These are phyloP conservation scores for Phytophthora pisi DNA, from an alignment of 352 stramenopile species.

Conservation along the genomic window DNA sequence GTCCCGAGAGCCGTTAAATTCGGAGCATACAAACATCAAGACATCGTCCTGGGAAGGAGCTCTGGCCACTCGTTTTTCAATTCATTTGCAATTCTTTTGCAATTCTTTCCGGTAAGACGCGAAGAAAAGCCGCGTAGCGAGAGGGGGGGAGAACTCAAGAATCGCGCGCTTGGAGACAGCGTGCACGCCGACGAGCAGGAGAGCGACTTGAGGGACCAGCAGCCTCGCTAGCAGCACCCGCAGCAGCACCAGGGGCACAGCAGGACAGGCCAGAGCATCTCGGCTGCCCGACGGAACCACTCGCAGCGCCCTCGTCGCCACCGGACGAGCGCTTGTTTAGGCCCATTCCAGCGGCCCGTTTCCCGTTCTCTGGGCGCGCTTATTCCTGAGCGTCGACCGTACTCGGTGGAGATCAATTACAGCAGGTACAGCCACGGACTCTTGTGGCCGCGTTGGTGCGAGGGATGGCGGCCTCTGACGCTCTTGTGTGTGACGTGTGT, in stretches of 20 bases:
- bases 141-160: constrained; percentile 37
- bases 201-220: constrained; percentile 25
- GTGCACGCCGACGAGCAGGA: constrained; percentile 20
- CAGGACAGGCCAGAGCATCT: constrained; percentile 23
- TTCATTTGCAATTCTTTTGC: constrained; percentile 51
- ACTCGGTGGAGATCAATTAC: constrained; percentile 33
- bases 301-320: constrained; percentile 28
- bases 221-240: constrained; percentile 13
- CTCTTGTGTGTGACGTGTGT: constrained; percentile 11
- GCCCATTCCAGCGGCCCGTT: constrained; percentile 8
- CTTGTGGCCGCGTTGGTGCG: not conserved
- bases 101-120: constrained; percentile 39
- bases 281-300: constrained; percentile 9
- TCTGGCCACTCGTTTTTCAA: constrained; percentile 49
- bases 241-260: constrained; percentile 15
- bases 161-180: constrained; percentile 35
- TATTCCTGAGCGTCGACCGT: constrained; percentile 2
- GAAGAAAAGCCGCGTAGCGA: constrained; percentile 37
- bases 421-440: constrained; percentile 20
- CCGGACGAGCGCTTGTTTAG: constrained; percentile 22
- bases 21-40: constrained; percentile 33
- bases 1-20: constrained; percentile 25
- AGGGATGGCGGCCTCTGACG: constrained; percentile 3
- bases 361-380: constrained; percentile 14
- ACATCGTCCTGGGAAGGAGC: not conserved